Evolutionary conservation across 1,139 yeast species (phyloP).

Genomic region (Spathaspora sp.): DNA sequence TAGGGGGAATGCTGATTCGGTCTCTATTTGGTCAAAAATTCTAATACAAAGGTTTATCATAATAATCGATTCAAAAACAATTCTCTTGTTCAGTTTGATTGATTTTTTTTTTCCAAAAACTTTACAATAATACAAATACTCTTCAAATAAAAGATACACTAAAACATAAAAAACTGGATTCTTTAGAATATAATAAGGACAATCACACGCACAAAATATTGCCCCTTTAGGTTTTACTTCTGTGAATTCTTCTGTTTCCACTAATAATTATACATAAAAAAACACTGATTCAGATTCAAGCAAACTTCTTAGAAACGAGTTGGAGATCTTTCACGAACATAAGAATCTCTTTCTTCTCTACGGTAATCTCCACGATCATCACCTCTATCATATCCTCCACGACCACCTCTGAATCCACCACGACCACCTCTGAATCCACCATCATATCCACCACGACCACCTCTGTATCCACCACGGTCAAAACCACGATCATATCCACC

Average conservation of each 20-base stretch:
- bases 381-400: constrained; percentile 31
- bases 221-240: neutral
- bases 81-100: neutral
- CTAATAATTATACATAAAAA: neutral
- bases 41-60: neutral
- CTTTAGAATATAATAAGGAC: neutral
- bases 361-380: constrained; percentile 29
- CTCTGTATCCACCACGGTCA: constrained; percentile 11
- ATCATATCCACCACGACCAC: constrained; percentile 33
- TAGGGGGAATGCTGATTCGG: neutral
- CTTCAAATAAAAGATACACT: constrained; percentile 1
- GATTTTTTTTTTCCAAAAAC: neutral
- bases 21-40: neutral
- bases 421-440: constrained; percentile 37
- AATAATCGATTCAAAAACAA: neutral
- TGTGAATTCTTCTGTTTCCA: neutral
- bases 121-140: neutral
- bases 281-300: neutral
- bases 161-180: neutral
- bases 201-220: neutral
- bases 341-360: constrained; percentile 40
- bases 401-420: constrained; percentile 35
- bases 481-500: constrained; percentile 38
- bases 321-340: constrained; percentile 51
- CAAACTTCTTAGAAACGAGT: constrained; percentile 34